phyloP scores from a whole-genome alignment of 305 asterid genomes.

The Solanum hybrid region DNA sequence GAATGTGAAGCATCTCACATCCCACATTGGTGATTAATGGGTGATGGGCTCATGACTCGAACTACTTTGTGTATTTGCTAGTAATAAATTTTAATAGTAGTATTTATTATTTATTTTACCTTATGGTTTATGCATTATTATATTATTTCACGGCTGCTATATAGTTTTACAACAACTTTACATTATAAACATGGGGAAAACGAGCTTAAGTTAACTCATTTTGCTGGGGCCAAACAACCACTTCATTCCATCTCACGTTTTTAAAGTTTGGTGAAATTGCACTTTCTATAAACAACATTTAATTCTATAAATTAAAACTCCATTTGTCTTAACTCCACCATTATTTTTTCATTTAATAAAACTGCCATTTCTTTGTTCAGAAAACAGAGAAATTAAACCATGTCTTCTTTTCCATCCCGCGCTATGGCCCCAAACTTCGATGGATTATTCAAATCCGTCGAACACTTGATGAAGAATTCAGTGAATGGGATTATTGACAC shows the following conservation, averaged over 20 bases:
- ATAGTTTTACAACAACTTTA: neutral
- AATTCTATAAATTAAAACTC: neutral
- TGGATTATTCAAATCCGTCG: slow-evolving; percentile 65
- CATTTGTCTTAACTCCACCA: neutral
- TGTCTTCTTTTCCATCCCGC: neutral
- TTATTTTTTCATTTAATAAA: neutral
- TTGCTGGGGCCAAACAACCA: neutral
- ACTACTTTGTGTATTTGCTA: neutral
- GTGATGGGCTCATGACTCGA: neutral
- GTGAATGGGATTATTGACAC: slow-evolving; percentile 24
- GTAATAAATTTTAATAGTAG: neutral
- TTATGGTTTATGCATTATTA: neutral
- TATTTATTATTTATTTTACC: neutral
- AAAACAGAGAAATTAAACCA: neutral
- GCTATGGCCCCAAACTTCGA: slow-evolving; percentile 3
- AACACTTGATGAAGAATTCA: slow-evolving; percentile 44
- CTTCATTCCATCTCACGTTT: neutral
- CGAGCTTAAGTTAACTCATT: neutral
- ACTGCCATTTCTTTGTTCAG: neutral
- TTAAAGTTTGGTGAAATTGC: neutral
- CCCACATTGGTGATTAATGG: neutral
- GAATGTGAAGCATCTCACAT: neutral
- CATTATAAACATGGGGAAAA: neutral
- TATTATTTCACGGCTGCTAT: neutral
- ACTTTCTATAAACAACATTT: neutral